Percentiles rank a stretch among this genome's conserved stretches.
These are phyloP conservation scores for Aspergillus piperis DNA, from an alignment of 2,329 filamentous ascomycete species.

Conservation along the genomic window DNA sequence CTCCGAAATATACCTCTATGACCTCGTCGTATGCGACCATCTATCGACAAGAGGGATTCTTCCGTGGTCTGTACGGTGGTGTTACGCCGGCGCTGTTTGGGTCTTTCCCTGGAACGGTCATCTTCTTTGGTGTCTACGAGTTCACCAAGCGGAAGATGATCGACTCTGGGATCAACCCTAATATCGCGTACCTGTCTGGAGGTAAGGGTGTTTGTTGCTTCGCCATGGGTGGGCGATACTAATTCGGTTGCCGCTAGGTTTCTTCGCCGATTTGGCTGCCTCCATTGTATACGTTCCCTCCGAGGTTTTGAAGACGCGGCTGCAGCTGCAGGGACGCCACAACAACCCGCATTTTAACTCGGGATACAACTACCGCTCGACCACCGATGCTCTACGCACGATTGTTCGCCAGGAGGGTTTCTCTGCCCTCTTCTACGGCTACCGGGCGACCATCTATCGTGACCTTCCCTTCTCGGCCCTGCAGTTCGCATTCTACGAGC, in stretches of 20 bases:
- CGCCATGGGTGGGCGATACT: background rate
- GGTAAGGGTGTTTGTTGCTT: conserved; percentile 55
- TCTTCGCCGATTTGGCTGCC: conserved; percentile 87
- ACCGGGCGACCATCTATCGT: conserved; percentile 90
- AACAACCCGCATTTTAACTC: conserved; percentile 94
- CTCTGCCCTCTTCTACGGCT: conserved; percentile 89
- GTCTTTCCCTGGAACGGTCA: conserved; percentile 88
- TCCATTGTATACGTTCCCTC: conserved; percentile 94
- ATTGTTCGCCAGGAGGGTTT: conserved; percentile 83
- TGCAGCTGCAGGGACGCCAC: conserved; percentile 90
- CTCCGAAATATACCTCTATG: conserved; percentile 88
- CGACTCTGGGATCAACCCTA: conserved; percentile 77
- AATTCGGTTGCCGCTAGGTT: conserved; percentile 57
- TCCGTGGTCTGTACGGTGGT: conserved; percentile 87
- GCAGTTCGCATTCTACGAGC: conserved; percentile 98
- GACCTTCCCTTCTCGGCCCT: conserved; percentile 94
- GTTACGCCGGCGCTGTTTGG: conserved; percentile 87
- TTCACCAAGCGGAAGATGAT: conserved; percentile 89
- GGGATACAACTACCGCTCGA: conserved; percentile 93
- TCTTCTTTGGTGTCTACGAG: conserved; percentile 97
- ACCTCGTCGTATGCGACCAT: conserved; percentile 91
- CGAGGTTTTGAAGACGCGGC: conserved; percentile 94
- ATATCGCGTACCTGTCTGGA: conserved; percentile 80
- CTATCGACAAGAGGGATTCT: conserved; percentile 84
- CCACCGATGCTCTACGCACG: conserved; percentile 78